Evolutionary conservation across 2,329 filamentous ascomycete species (phyloP), one percentile per base, ranked within the genome.

Genomic region (Dothistroma pini): DNA sequence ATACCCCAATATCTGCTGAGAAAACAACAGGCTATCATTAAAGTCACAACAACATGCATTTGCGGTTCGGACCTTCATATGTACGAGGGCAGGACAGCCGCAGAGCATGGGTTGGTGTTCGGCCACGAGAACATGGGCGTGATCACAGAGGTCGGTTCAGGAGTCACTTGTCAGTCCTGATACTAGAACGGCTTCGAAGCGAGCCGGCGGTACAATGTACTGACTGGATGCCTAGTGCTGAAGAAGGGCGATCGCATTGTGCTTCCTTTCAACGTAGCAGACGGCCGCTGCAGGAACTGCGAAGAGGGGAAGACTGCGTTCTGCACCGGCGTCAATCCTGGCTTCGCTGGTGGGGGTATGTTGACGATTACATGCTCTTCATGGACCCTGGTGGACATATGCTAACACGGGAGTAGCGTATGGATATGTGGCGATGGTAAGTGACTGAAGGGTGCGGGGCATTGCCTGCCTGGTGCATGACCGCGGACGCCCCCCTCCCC

Each of bases 31-130:
- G 80, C 81, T 35, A 84, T 87, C 61, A 82, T 88, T 72, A 87
- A 86, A 68, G 83, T 88, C 38, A 87, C 86, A 0, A 89, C 85
- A 7, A 82, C 84, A 55, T 77, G 82, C 75, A 74, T 67, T 65
- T 74, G 71, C 52, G 69, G 69, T n/a, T 64, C 58, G 4, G 64
- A 68, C 44, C 57, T 68, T 31, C 74, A 85, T 56, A 63, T 86
- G 84, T 89, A 89, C 61, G 84, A 88, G 71, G 86, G 86, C 1
- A 75, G 86, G 56, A 88, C 85, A 0, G 84, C 85, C 6, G 86
- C 86, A 4, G 78, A 87, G 68, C 74, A 80, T 0, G 86, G 86
- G 9, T 79, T 88, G 34, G 84, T 85, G 1, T 88, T 88, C 66
- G 79, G 80, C 1, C 84, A 88, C 68, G 85, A 72, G 62, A 71